Base-by-base conservation (phyloP, 192 early-diverging fungal species). In the Piromyces sp. region DNA sequence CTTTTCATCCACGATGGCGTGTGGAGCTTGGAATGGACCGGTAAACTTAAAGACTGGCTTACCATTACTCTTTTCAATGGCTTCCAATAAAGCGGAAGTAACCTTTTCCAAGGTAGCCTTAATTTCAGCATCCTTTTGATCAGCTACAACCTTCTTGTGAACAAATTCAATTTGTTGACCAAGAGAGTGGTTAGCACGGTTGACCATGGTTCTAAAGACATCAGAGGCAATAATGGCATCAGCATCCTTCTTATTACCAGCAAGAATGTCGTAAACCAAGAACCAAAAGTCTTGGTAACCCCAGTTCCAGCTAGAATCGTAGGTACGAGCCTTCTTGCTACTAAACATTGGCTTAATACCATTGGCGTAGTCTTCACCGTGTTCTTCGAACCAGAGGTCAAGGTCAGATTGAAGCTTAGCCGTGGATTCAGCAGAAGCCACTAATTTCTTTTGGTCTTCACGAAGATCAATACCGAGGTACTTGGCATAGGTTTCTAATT, bases 251-350 rank as follows among this genome's bases (percentile, higher is more conserved):
- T 68, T 68, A 9, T 68, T 26, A 81, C 95, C 95, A 86, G 95
- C 96, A 86, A 98, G 89, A 81, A 96, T 93, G 87, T 96, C 96
- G 85, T 95, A 98, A 86, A 94, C 95, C 80, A 95, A 89, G 30
- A 91, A 88, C 78, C 94, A 84, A n/a, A 93, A 93, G 84, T 96
- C 94, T 83, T 96, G 95, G 80, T 93, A 91, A 68, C 91, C 93
- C 96, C 96, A 97, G 89, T 97, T 97, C 96, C 96, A 97, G 92
- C 95, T 93, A 79, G 96, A 97, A 83, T 97, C 95, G 83, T 95
- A 97, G 33, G 86, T 88, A 79, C 96, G 94, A 37, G 94, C 95
- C 89, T 96, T 97, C 84, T 92, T 89, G 15, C 89, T 87, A 81
- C 89, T 92, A 86, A 97, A 97, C 29, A 90, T 81, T 17, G 95